Base-by-base conservation (phyloP, 2,329 filamentous ascomycete genomes). In the Stenocarpella maydis region DNA sequence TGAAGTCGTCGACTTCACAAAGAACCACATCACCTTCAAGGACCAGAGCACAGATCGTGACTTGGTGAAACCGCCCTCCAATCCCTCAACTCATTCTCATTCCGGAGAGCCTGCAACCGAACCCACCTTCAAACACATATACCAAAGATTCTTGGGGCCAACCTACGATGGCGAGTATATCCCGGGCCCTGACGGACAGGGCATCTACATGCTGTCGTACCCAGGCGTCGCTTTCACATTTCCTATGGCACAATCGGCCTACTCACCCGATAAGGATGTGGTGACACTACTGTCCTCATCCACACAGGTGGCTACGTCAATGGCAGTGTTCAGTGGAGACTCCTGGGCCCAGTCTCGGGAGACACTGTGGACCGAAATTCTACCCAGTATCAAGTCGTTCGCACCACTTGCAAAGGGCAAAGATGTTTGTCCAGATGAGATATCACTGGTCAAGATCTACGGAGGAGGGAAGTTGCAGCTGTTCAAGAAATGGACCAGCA, bases 141-240 rank as follows among this genome's bases (percentile, higher is more conserved):
- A 98, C 78, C 94, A 97, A 75, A 90, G 93, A 65, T 85, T 98
- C n/a, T 90, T 99, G 72, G 96, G 96, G 0, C 95, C 95, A 21
- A 97, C 95, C 0, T 98, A 97, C 78, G 92, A 92, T 1, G 96
- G 96, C 72, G 96, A 99, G 83, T 99, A 95, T 76, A 86, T 97
- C 45, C 87, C 91, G 10, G 89, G 93, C 0, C 78, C 80, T 8
- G 76, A 83, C 1, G 84, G 83, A 3, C 84, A 85, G 14, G 83
- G 84, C 19, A 92, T 89, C 26, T 99, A 98, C 77, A 90, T 97
- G 41, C 84, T 99, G 41, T 98, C 95, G 1, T 99, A 98, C 80
- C 95, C 95, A 0, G 96, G 96, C 0, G 90, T 99, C 37, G 94
- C 95, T 0, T 98, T 98, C 78, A 95, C 92, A 45, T 99, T 99